These are phyloP conservation scores for Venturia effusa DNA, from an alignment of 2,329 filamentous ascomycete species.

Conservation along the genomic window DNA sequence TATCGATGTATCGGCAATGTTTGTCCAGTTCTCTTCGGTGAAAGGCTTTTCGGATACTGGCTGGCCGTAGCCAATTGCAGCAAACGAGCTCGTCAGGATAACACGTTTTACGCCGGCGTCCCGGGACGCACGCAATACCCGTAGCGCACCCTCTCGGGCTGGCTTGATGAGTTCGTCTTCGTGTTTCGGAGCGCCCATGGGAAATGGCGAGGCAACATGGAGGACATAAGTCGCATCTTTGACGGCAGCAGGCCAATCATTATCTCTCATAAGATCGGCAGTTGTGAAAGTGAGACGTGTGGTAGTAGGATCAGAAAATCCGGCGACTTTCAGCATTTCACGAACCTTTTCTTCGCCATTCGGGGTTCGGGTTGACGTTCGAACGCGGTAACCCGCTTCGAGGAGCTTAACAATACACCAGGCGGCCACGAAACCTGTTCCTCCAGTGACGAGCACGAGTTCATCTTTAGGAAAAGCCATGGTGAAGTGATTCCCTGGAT, in stretches of 20 bases:
- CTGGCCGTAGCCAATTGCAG: slow-evolving; percentile 33
- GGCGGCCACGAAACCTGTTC: slow-evolving; percentile 22
- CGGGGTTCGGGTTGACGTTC: slow-evolving; percentile 20
- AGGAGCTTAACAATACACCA: slow-evolving; percentile 20
- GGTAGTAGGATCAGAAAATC: slow-evolving; percentile 12
- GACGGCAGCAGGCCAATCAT: slow-evolving; percentile 21
- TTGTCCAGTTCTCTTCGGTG: slow-evolving; percentile 45
- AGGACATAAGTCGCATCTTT: slow-evolving; percentile 20
- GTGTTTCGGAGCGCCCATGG: slow-evolving; percentile 18
- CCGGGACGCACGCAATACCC: slow-evolving; percentile 20
- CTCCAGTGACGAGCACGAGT: slow-evolving; percentile 21
- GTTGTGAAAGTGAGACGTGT: slow-evolving; percentile 18
- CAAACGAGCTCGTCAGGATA: slow-evolving; percentile 57
- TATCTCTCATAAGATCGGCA: slow-evolving; percentile 19
- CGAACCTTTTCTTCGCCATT: slow-evolving; percentile 16
- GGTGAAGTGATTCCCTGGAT: background rate
- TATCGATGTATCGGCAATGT: slow-evolving; percentile 10
- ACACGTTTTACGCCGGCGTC: slow-evolving; percentile 26
- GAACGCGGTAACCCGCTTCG: slow-evolving; percentile 20
- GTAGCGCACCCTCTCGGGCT: slow-evolving; percentile 23
- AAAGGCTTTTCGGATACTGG: slow-evolving; percentile 33
- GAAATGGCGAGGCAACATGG: slow-evolving; percentile 23
- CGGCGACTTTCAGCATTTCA: slow-evolving; percentile 16
- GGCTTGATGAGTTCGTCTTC: slow-evolving; percentile 24
- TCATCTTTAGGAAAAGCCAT: background rate